Conservation (phyloP, 495 filamentous ascomycete genomes). For the Penicillium ochrochloron region DNA sequence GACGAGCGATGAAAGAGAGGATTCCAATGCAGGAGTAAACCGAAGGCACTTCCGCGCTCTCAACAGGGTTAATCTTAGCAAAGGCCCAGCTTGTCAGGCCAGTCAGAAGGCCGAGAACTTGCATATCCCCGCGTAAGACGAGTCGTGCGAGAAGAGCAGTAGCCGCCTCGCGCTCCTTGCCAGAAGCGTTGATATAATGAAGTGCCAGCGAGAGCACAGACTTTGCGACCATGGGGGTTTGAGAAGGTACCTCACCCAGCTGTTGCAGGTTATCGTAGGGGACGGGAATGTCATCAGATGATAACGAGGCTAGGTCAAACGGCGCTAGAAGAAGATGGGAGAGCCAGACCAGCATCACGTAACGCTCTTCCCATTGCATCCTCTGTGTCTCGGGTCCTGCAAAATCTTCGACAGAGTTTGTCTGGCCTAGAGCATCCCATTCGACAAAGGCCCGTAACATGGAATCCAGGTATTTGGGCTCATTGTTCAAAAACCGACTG, state of each 20-base stretch:
- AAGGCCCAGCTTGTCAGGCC: slow-evolving; percentile 72
- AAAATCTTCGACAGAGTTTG: slow-evolving; percentile 15
- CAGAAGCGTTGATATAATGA: slow-evolving; percentile 70
- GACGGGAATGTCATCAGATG: slow-evolving; percentile 56
- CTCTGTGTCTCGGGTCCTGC: slow-evolving; percentile 20
- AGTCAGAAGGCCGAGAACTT: slow-evolving; percentile 69
- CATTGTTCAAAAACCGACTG: slow-evolving; percentile 84
- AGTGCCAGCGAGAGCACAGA: slow-evolving; percentile 73
- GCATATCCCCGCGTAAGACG: slow-evolving; percentile 86
- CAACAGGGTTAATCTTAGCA: slow-evolving; percentile 49
- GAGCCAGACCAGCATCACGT: slow-evolving; percentile 88
- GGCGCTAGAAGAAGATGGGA: slow-evolving; percentile 91
- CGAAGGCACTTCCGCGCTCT: slow-evolving; percentile 37
- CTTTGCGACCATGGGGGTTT: slow-evolving; percentile 69
- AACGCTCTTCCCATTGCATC: slow-evolving; percentile 84
- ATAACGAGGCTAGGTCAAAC: slow-evolving; percentile 87
- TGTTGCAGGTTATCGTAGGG: slow-evolving; percentile 33
- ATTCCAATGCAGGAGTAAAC: slow-evolving; percentile 72
- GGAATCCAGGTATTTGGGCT: slow-evolving; percentile 79
- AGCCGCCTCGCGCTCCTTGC: slow-evolving; percentile 88
- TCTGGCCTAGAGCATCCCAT: slow-evolving; percentile 39
- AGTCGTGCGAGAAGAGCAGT: slow-evolving; percentile 80
- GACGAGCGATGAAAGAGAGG: slow-evolving; percentile 75
- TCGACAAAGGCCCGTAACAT: slow-evolving; percentile 69
- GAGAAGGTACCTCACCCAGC: slow-evolving; percentile 29